Conservation (phyloP, 164 flowering plant species). For the Paratinospora sagittata region DNA sequence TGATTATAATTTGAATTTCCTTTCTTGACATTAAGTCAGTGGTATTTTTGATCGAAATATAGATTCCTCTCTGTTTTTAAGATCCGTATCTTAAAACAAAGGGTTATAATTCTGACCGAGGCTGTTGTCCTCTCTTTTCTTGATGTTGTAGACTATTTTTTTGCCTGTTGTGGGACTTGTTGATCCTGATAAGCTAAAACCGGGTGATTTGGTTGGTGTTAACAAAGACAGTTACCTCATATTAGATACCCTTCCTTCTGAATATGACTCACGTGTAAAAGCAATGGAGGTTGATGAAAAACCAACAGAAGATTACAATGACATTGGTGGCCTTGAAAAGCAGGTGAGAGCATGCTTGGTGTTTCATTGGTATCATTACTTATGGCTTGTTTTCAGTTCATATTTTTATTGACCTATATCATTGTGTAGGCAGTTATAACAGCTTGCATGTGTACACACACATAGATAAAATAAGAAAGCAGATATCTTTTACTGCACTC, state of each 20-base stretch:
- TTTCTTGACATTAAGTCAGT: no score
- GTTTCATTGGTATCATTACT: not conserved
- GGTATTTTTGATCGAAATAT: no score
- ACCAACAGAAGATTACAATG: conserved; percentile 97
- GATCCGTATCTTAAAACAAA: no score
- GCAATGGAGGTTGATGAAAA: conserved; percentile 99
- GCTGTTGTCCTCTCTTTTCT: not conserved
- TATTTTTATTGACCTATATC: not conserved
- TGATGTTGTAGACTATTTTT: conserved; percentile 67
- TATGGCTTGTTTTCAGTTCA: not conserved
- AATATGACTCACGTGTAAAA: conserved; percentile 94
- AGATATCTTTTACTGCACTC: not conserved
- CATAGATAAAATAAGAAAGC: not conserved
- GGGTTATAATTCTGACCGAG: not conserved
- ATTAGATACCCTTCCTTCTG: conserved; percentile 90
- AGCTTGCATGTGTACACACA: not conserved
- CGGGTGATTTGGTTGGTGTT: conserved; percentile 95
- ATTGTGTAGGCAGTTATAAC: not conserved
- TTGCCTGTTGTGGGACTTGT: conserved; percentile 95
- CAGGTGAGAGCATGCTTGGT: conserved; percentile 39
- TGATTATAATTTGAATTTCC: no score
- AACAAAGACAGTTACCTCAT: conserved; percentile 95
- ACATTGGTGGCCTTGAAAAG: conserved; percentile 91
- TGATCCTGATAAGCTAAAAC: conserved; percentile 87
- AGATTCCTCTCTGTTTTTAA: not conserved